phyloP scores from a whole-genome alignment of 2,329 filamentous ascomycete genomes.

The Xylariaceae sp. region DNA sequence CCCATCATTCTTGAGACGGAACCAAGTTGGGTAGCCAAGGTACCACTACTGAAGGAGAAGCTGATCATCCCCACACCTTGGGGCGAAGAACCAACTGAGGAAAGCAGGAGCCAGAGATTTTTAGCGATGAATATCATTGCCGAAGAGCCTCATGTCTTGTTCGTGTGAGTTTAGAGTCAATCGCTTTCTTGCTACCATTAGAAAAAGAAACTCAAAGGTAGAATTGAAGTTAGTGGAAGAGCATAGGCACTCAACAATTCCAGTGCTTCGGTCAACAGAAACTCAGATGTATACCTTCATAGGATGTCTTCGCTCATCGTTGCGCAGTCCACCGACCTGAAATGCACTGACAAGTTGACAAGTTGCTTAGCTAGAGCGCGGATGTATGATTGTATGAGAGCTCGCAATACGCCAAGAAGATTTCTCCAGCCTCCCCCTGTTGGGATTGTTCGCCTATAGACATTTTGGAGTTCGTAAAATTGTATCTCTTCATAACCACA shows the following conservation, averaged over 20 bases:
- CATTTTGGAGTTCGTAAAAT: slow-evolving; percentile 41
- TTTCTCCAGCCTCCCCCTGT: slow-evolving; percentile 30
- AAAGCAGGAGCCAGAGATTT: slow-evolving; percentile 11
- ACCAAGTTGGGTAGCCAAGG: slow-evolving; percentile 12
- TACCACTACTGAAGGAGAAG: slow-evolving; percentile 11
- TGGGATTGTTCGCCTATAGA: slow-evolving; percentile 34
- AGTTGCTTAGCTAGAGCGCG: no score
- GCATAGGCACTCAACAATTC: no score
- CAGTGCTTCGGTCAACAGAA: no score
- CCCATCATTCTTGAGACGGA: slow-evolving; percentile 17
- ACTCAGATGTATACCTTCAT: slow-evolving; percentile 29
- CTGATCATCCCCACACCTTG: not conserved
- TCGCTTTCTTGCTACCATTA: not conserved
- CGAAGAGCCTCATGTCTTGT: slow-evolving; percentile 21
- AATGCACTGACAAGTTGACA: slow-evolving; percentile 30
- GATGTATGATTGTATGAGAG: slow-evolving; percentile 12
- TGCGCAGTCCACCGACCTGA: slow-evolving; percentile 30
- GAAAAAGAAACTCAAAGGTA: no score
- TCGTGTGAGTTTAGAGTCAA: slow-evolving; percentile 9
- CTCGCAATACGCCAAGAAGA: slow-evolving; percentile 11
- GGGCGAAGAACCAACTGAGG: slow-evolving; percentile 3
- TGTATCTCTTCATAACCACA: slow-evolving; percentile 42
- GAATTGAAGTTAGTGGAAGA: no score
- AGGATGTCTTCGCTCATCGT: slow-evolving; percentile 26
- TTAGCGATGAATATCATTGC: slow-evolving; percentile 18